phyloP scores from a whole-genome alignment of 371 early-diverging fungal genomes.

The Entomophthora muscae region DNA sequence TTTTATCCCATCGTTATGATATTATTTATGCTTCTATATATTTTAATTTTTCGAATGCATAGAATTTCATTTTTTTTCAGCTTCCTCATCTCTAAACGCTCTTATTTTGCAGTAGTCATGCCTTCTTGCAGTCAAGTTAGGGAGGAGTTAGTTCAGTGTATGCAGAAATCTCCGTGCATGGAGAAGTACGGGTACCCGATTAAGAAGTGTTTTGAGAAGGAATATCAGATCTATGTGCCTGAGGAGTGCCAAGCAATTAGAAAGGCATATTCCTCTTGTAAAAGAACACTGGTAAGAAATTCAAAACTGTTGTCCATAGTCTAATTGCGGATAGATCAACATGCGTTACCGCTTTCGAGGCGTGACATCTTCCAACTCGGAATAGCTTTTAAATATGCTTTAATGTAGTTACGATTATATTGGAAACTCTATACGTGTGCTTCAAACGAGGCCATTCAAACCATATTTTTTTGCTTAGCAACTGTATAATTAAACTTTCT shows the following conservation, averaged over 20 bases:
- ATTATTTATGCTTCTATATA: too few species aligned
- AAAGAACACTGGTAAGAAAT: background rate
- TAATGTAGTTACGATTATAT: too few species aligned
- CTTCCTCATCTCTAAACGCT: too few species aligned
- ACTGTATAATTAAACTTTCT: too few species aligned
- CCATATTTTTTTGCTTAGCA: too few species aligned
- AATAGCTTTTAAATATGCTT: too few species aligned
- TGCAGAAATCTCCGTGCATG: conserved; percentile 2
- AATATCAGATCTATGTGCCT: background rate
- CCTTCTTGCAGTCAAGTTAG: background rate
- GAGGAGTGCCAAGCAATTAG: background rate
- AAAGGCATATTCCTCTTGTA: background rate
- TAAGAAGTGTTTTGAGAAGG: conserved; percentile 1
- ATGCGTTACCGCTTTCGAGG: conserved; percentile 1
- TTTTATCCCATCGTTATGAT: too few species aligned
- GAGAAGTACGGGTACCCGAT: background rate
- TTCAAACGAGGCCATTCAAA: too few species aligned
- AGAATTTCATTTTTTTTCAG: too few species aligned
- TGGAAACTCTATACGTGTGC: too few species aligned
- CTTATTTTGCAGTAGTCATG: background rate
- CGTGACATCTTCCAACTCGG: too few species aligned
- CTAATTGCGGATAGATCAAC: background rate
- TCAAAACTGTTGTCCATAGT: background rate
- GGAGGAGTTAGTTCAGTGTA: background rate
- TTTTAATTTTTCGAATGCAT: too few species aligned